These are phyloP conservation scores for Eugenia klotzschiana DNA, from an alignment of 441 rosid genomes.

Conservation along the genomic window DNA sequence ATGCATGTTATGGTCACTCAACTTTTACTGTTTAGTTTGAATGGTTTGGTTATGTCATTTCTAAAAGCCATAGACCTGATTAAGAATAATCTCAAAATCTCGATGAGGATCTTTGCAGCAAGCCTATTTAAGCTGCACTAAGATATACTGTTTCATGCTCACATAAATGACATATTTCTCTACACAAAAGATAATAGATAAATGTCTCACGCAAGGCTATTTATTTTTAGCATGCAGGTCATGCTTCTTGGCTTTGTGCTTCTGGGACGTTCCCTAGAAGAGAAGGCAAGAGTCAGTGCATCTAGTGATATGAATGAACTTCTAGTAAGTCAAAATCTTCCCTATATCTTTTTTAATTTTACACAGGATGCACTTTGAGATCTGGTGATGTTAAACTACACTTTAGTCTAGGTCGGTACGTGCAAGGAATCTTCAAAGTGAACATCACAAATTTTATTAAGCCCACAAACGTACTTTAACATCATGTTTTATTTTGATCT, in stretches of 20 bases:
- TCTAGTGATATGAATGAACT: slow-evolving; percentile 95
- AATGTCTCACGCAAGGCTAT: slow-evolving; percentile 33
- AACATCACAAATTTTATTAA: background rate
- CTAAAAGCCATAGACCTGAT: background rate
- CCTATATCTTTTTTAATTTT: background rate
- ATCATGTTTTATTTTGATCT: background rate
- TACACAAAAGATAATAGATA: background rate
- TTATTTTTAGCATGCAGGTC: slow-evolving; percentile 78
- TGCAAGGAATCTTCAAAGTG: background rate
- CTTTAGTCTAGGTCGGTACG: background rate
- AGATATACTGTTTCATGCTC: background rate
- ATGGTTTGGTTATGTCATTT: background rate
- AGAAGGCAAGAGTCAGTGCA: slow-evolving; percentile 72
- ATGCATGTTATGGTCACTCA: background rate
- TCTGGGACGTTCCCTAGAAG: slow-evolving; percentile 91
- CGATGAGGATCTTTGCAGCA: background rate
- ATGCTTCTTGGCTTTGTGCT: slow-evolving; percentile 98
- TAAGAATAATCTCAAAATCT: background rate
- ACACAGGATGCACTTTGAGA: background rate
- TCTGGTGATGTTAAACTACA: background rate
- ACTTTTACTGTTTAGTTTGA: background rate
- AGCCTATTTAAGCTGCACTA: background rate
- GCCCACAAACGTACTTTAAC: background rate
- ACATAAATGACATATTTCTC: background rate
- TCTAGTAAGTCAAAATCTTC: slow-evolving; percentile 34